phyloP scores from a whole-genome alignment of 2,329 filamentous ascomycete genomes.

The Colletotrichum falcatum region DNA sequence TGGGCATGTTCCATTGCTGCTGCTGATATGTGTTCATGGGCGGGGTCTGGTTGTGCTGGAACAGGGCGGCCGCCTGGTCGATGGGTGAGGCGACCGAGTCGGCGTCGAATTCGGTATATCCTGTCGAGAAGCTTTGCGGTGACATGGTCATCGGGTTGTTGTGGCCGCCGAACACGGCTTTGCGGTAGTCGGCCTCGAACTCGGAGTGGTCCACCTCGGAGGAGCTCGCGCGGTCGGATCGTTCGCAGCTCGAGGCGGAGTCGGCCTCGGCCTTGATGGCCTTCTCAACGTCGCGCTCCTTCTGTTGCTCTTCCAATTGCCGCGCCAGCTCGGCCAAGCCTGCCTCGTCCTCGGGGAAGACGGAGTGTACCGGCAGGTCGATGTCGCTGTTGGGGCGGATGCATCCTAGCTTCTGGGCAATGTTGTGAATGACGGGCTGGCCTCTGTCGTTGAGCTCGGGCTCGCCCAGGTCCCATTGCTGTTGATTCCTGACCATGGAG shows the following conservation, averaged over 20 bases:
- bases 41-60: conserved; percentile 51
- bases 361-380: conserved; percentile 67
- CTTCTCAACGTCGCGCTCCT: conserved; percentile 52
- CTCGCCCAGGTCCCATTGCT: conserved; percentile 72
- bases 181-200: conserved; percentile 66
- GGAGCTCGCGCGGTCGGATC: conserved; percentile 64
- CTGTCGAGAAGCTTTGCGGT: conserved; percentile 62
- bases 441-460: conserved; percentile 73
- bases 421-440: conserved; percentile 74
- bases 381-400: conserved; percentile 72
- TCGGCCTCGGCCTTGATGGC: conserved; percentile 50
- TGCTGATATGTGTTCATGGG: conserved; percentile 48
- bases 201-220: conserved; percentile 68
- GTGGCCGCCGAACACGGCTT: conserved; percentile 56
- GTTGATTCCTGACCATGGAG: conserved; percentile 69
- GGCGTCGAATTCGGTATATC: conserved; percentile 58
- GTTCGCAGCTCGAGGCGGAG: conserved; percentile 49
- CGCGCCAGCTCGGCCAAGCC: conserved; percentile 68
- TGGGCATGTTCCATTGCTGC: conserved; percentile 40
- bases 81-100: conserved; percentile 53
- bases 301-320: conserved; percentile 63
- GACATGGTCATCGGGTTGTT: conserved; percentile 62
- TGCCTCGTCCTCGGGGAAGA: conserved; percentile 72
- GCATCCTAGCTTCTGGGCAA: conserved; percentile 72
- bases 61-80: conserved; percentile 50